phyloP scores from a whole-genome alignment of 768 basidiomycete genomes.

The Amanita muscaria region DNA sequence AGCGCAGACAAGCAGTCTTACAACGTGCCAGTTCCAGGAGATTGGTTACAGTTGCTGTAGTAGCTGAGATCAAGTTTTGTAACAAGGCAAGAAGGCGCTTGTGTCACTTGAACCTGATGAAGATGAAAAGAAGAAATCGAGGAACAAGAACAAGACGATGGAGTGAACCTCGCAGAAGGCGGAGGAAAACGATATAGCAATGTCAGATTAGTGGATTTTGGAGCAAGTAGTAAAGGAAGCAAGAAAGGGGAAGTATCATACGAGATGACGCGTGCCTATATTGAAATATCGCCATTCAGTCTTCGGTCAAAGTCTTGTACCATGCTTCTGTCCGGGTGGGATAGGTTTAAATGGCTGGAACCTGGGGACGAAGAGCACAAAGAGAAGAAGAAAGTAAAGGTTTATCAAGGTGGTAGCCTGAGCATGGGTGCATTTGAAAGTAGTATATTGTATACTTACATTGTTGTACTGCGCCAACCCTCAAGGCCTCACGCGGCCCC shows the following conservation, averaged over 20 bases:
- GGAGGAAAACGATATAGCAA: constrained; percentile 82
- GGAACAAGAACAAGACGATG: constrained; percentile 22
- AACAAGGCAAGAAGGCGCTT: constrained; percentile 65
- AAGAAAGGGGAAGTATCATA: constrained; percentile 46
- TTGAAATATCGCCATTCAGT: too few relatives aligned
- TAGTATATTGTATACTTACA: too few relatives aligned
- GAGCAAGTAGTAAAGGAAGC: constrained; percentile 47
- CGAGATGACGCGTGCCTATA: constrained; percentile 80
- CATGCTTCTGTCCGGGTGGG: constrained; percentile 83
- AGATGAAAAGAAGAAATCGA: constrained; percentile 21
- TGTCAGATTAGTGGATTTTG: constrained; percentile 78
- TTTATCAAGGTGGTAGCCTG: constrained; percentile 84
- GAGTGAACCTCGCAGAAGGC: constrained; percentile 28
- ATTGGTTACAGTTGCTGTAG: constrained; percentile 94
- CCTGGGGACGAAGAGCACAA: constrained; percentile 26
- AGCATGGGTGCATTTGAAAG: constrained; percentile 89
- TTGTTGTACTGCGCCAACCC: too few relatives aligned
- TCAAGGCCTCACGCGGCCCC: too few relatives aligned
- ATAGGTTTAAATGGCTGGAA: constrained; percentile 41
- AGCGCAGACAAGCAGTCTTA: constrained; percentile 75
- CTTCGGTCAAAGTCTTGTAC: too few relatives aligned
- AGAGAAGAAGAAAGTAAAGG: constrained; percentile 40
- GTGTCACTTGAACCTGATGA: constrained; percentile 45
- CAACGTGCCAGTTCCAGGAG: constrained; percentile 85
- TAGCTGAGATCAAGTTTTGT: constrained; percentile 87